Evolutionary conservation across 2,329 filamentous ascomycete genomes (phyloP).

Genomic region (Graphium sp.): DNA sequence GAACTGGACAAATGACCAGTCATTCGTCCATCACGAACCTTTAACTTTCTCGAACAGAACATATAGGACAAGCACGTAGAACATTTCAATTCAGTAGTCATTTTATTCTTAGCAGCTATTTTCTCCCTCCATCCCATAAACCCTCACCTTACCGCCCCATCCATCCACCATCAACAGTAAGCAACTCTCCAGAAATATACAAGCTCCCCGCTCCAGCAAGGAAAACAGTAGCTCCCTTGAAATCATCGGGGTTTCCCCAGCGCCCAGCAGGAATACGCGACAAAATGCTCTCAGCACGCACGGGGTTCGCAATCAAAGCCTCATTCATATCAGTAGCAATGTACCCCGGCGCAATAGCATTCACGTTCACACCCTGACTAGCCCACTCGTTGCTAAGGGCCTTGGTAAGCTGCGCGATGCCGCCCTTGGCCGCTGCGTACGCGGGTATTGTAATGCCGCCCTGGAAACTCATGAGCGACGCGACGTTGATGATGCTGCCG

Average conservation of each 20-base stretch:
- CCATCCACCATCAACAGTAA: slow-evolving; percentile 84
- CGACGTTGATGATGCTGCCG: slow-evolving; percentile 72
- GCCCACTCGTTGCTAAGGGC: slow-evolving; percentile 79
- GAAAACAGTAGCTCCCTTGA: slow-evolving; percentile 68
- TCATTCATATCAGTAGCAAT: slow-evolving; percentile 91
- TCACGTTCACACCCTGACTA: slow-evolving; percentile 62
- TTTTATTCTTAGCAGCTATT: neutral
- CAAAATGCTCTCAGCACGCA: slow-evolving; percentile 56
- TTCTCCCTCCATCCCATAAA: neutral
- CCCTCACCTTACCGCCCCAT: slow-evolving; percentile 52
- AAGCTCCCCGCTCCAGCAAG: slow-evolving; percentile 59
- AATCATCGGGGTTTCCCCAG: slow-evolving; percentile 75
- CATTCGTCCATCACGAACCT: too few relatives aligned
- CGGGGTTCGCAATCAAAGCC: slow-evolving; percentile 58
- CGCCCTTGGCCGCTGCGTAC: slow-evolving; percentile 75
- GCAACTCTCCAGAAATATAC: slow-evolving; percentile 67
- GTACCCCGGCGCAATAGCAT: slow-evolving; percentile 80
- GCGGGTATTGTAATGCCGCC: slow-evolving; percentile 79
- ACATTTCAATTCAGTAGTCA: too few relatives aligned
- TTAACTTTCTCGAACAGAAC: too few relatives aligned
- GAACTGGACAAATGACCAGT: neutral
- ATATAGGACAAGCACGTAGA: neutral
- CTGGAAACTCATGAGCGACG: slow-evolving; percentile 66
- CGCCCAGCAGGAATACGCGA: slow-evolving; percentile 67
- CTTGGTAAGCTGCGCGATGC: slow-evolving; percentile 72